These are phyloP conservation scores for Pneumocystis wakefieldiae DNA, from an alignment of 1,139 yeast genomes.

Conservation along the genomic window DNA sequence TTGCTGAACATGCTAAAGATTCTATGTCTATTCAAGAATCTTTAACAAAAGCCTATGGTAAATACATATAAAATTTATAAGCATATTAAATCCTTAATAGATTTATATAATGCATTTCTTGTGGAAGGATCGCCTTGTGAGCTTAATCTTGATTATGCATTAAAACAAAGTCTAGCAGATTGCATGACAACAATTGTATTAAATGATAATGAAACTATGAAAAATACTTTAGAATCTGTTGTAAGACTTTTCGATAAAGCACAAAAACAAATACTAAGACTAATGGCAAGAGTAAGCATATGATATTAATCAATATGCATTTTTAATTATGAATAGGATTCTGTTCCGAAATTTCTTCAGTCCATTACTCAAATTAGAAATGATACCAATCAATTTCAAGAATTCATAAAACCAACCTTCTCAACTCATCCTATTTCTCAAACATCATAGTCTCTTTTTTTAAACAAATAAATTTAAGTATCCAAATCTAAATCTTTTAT, in stretches of 20 bases:
- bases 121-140: slow-evolving; percentile 57
- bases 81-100: slow-evolving; percentile 25
- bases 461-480: neutral
- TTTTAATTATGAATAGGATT: slow-evolving; percentile 4
- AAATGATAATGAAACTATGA: slow-evolving; percentile 8
- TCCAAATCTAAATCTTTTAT: neutral
- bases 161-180: slow-evolving; percentile 36
- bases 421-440: neutral
- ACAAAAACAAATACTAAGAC: slow-evolving; percentile 15
- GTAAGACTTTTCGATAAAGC: slow-evolving; percentile 13
- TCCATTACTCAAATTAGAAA: slow-evolving; percentile 6
- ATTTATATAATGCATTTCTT: slow-evolving; percentile 49
- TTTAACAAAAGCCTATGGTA: slow-evolving; percentile 12
- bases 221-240: slow-evolving; percentile 10
- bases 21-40: slow-evolving; percentile 14
- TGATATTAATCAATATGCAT: neutral
- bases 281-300: slow-evolving; percentile 15
- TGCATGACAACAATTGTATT: slow-evolving; percentile 24
- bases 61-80: slow-evolving; percentile 11
- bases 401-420: neutral
- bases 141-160: slow-evolving; percentile 49
- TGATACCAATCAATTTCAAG: slow-evolving; percentile 2
- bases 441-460: neutral
- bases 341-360: slow-evolving; percentile 16
- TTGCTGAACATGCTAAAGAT: slow-evolving; percentile 15